Evolutionary conservation across 2,329 filamentous ascomycete genomes (phyloP), one percentile per base, ranked within the genome.

Genomic region (Pseudonectria buxi): DNA sequence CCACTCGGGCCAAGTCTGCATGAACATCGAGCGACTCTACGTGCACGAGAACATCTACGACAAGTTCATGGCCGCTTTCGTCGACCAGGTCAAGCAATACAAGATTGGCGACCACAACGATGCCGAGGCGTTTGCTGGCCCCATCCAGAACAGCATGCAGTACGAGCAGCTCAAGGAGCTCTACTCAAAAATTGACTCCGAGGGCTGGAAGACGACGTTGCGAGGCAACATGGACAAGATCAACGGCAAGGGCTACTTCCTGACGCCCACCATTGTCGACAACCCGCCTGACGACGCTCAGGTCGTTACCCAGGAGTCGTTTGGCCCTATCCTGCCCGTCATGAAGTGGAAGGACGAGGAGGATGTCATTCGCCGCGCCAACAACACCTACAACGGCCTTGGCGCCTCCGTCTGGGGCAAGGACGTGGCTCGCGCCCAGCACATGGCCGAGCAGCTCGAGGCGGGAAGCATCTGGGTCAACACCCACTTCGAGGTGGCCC

Each of bases 401-500:
- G 74, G 73, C 0, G 69, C 72, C 2, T 76, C 74, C 0, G 68
- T 82, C 0, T 82, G 76, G 64, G 71, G 64, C 12, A 64, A 61
- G 12, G 73, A 82, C 38, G 37, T 74, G 2, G 57, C 56, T 1
- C 59, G 65, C 4, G 77, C 74, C 0, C 63, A 65, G 24, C 58
- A 61, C 4, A 69, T 82, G 28, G 76, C 72, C 0, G 53, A 65
- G 18, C 63, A 68, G 30, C 53, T 83, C 10, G 69, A 78, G 46
- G 68, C 72, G 0, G 78, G 78, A 0, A 70, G 60, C 10, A 71
- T 82, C 1, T 81, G 74, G 69, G 70, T 81, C 45, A 81, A 82
- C 55, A 51, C 55, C 1, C 63, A 67, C 41, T 62, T 62, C n/a
- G 61, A 65, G 7, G 26, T 64, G 0, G 48, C 52, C 0, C 57